Base-by-base conservation (phyloP, 306 rosid genomes). In the Cucumis cinereus region DNA sequence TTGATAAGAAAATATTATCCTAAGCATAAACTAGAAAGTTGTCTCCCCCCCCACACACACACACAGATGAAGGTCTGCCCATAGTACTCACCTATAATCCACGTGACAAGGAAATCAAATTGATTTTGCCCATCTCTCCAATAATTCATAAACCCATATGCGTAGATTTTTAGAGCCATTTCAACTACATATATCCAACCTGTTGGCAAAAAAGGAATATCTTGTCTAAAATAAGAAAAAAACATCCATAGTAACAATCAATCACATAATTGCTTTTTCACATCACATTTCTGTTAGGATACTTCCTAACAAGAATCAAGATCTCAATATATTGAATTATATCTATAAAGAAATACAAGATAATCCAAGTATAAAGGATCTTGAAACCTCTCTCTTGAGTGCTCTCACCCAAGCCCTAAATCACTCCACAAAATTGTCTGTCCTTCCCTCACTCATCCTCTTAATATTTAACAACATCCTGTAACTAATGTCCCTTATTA, bases 41-140 rank as follows among this genome's bases (percentile, higher is more conserved):
- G 23, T 56, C 13, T 12, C n/a, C 55, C 33, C 73, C 8, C 30
- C 47, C 50, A 0, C 43, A 7, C 69, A 3, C 73, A 41, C 20
- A 12, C 54, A 22, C 73, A 67, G 7, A 70, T 16, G 71, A 74
- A 68, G 77, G 49, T 74, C 52, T 45, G 52, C 2, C 62, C 20
- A 66, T 69, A 77, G 45, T 40, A 57, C 45, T 83, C 92, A 92
- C 99, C 99, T 80, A 94, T 94, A 75, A 83, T 81, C 92, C 82
- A 86, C 0, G 97, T 92, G 86, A 94, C 79, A 13, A 89, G 77
- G 83, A 94, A 94, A 87, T 94, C 99, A 84, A 94, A 94, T 76
- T 81, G 90, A 80, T 92, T 94, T 83, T 92, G 97, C 58, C 96
- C 97, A 88, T 92, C 96, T 73, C 89, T 91, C 99, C 96, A 94